These are phyloP conservation scores for Penicillium malachiteum DNA, from an alignment of 495 filamentous ascomycete genomes.

Conservation along the genomic window DNA sequence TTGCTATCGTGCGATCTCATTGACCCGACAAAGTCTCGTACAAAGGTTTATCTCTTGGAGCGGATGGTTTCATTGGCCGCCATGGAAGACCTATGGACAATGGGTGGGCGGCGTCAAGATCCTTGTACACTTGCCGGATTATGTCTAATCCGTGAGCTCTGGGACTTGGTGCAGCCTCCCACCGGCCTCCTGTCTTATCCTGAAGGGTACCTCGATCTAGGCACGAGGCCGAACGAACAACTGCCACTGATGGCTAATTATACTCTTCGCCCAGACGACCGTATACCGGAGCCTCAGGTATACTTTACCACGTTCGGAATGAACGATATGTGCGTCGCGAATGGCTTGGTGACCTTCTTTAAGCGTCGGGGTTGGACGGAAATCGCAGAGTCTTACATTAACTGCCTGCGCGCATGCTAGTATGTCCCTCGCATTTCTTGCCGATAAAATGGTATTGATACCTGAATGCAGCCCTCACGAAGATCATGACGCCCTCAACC, in stretches of 20 bases:
- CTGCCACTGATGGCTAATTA: slow-evolving; percentile 13
- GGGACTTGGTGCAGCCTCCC: slow-evolving; percentile 6
- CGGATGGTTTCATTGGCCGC: not conserved
- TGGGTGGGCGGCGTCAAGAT: slow-evolving; percentile 6
- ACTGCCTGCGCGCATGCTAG: not conserved
- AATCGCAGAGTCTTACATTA: not conserved
- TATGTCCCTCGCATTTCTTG: not conserved
- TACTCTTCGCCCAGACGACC: slow-evolving; percentile 5
- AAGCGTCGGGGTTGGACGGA: not conserved
- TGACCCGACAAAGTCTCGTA: slow-evolving; percentile 7
- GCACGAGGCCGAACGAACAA: not conserved
- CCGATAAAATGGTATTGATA: not conserved
- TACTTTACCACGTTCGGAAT: slow-evolving; percentile 12
- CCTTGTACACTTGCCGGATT: not conserved
- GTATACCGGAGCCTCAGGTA: slow-evolving; percentile 15
- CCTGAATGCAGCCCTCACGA: not conserved
- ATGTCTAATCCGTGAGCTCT: slow-evolving; percentile 9
- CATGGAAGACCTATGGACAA: slow-evolving; percentile 13
- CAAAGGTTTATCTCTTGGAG: slow-evolving; percentile 16
- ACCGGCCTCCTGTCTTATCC: not conserved
- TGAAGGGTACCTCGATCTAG: not conserved
- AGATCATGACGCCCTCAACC: not conserved
- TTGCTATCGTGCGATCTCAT: slow-evolving; percentile 18
- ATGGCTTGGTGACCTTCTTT: slow-evolving; percentile 14
- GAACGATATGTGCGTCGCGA: slow-evolving; percentile 6